These are phyloP conservation scores for Taiozyma sp. DNA, from an alignment of 1,139 yeast genomes.

Conservation along the genomic window DNA sequence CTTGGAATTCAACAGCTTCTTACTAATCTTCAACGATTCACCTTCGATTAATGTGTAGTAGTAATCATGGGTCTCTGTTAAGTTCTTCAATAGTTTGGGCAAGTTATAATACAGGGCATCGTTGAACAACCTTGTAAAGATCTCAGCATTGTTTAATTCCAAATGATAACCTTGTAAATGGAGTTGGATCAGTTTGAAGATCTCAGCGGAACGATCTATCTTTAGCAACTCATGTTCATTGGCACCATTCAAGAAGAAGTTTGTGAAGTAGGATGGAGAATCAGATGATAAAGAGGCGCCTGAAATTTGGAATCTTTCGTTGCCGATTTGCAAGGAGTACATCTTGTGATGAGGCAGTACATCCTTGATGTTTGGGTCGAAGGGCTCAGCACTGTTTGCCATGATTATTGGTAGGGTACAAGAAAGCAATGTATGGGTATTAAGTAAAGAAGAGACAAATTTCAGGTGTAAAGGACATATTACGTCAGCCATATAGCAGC, in stretches of 20 bases:
- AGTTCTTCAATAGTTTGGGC: constrained; percentile 44
- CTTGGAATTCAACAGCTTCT: constrained; percentile 37
- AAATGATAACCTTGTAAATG: constrained; percentile 81
- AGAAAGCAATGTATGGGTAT: too few relatives aligned
- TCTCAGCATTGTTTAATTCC: constrained; percentile 50
- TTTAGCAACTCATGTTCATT: constrained; percentile 44
- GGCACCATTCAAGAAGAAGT: constrained; percentile 31
- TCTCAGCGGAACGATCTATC: constrained; percentile 72
- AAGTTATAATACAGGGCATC: constrained; percentile 75
- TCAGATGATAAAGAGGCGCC: constrained; percentile 88
- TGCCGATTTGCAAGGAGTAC: constrained; percentile 73
- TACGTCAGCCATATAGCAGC: too few relatives aligned
- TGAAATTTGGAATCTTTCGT: constrained; percentile 46
- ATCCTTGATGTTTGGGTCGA: constrained; percentile 48
- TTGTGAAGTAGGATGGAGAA: constrained; percentile 46
- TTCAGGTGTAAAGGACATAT: too few relatives aligned
- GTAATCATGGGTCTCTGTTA: constrained; percentile 45
- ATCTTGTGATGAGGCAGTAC: constrained; percentile 62
- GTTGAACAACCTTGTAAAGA: constrained; percentile 57
- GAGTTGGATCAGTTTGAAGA: constrained; percentile 59
- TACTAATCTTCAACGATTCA: constrained; percentile 53
- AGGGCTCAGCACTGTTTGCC: not conserved
- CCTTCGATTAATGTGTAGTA: constrained; percentile 62
- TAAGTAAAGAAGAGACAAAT: too few relatives aligned
- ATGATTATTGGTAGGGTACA: too few relatives aligned